Percentiles rank a stretch among this genome's conserved stretches.
Conservation (phyloP, 805 yeast species). For the Lipomyces orientalis region DNA sequence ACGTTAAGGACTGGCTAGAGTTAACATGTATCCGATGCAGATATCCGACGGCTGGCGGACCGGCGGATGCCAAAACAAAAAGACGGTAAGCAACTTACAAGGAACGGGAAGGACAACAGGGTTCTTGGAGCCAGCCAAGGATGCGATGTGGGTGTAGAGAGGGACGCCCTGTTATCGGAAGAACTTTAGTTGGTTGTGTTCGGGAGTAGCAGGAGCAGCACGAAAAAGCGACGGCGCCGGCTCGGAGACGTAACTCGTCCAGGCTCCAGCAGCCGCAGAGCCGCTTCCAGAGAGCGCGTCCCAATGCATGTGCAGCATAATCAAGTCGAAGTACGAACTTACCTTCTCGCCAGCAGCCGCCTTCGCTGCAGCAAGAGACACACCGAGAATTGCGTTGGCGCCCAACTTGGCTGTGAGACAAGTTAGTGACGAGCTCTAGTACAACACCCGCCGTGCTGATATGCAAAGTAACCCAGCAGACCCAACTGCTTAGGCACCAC, state of each 20-base stretch:
- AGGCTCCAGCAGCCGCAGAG: background rate
- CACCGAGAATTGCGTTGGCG: constrained; percentile 98
- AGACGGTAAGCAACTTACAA: constrained; percentile 34
- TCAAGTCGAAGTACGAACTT: background rate
- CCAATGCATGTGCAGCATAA: background rate
- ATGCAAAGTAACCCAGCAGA: background rate
- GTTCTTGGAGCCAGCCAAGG: constrained; percentile 72
- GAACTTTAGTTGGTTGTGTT: constrained; percentile 11
- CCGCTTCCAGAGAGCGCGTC: too few relatives aligned
- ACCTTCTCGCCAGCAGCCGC: constrained; percentile 95
- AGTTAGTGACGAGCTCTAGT: constrained; percentile 7
- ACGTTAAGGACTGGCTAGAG: constrained; percentile 81
- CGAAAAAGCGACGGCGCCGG: constrained; percentile 11
- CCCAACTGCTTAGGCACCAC: background rate
- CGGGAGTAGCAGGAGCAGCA: constrained; percentile 8
- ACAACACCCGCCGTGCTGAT: constrained; percentile 12
- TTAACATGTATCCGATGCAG: background rate
- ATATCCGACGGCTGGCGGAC: constrained; percentile 1
- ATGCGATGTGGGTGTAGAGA: constrained; percentile 89
- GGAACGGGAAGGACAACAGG: constrained; percentile 98
- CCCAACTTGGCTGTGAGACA: constrained; percentile 69
- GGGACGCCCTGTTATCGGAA: constrained; percentile 64
- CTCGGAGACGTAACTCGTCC: background rate
- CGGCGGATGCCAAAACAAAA: background rate
- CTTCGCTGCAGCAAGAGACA: constrained; percentile 94